phyloP scores from a whole-genome alignment of 805 yeast species.

The Cyberlindnera mycetangii region DNA sequence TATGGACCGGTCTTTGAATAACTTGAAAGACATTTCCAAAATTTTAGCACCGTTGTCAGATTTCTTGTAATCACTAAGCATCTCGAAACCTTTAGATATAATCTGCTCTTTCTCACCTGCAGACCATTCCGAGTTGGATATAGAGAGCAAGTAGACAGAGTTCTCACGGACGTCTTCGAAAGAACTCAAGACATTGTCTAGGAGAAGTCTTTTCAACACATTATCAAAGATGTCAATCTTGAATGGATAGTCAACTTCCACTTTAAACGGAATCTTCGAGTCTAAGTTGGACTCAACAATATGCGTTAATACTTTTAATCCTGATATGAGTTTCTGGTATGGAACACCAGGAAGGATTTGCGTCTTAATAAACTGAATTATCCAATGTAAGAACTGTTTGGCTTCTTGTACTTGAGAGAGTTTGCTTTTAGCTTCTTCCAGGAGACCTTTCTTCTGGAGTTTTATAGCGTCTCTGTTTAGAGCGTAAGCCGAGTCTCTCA shows the following conservation, averaged over 20 bases:
- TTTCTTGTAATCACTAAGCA: slow-evolving; percentile 48
- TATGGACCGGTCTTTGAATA: slow-evolving; percentile 33
- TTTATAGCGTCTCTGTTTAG: slow-evolving; percentile 49
- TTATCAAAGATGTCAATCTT: slow-evolving; percentile 39
- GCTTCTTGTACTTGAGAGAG: slow-evolving; percentile 31
- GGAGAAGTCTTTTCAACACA: slow-evolving; percentile 43
- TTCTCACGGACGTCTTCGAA: slow-evolving; percentile 71
- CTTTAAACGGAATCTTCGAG: slow-evolving; percentile 37
- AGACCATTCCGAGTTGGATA: slow-evolving; percentile 23
- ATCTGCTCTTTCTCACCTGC: slow-evolving; percentile 14
- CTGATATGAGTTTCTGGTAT: slow-evolving; percentile 48
- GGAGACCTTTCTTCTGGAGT: slow-evolving; percentile 36
- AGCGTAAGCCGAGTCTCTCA: slow-evolving; percentile 67
- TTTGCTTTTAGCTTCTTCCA: slow-evolving; percentile 34
- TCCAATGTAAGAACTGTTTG: slow-evolving; percentile 38
- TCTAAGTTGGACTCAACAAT: slow-evolving; percentile 59
- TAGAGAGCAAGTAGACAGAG: slow-evolving; percentile 43
- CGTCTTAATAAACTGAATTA: slow-evolving; percentile 35
- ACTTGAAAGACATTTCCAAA: slow-evolving; percentile 46
- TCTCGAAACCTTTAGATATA: slow-evolving; percentile 30
- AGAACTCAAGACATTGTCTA: slow-evolving; percentile 64
- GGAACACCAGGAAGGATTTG: slow-evolving; percentile 55
- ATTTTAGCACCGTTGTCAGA: slow-evolving; percentile 80
- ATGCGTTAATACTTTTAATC: slow-evolving; percentile 44
- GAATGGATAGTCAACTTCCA: slow-evolving; percentile 49